phyloP scores from a whole-genome alignment of 768 basidiomycete species.

The Termitomyces sp. region DNA sequence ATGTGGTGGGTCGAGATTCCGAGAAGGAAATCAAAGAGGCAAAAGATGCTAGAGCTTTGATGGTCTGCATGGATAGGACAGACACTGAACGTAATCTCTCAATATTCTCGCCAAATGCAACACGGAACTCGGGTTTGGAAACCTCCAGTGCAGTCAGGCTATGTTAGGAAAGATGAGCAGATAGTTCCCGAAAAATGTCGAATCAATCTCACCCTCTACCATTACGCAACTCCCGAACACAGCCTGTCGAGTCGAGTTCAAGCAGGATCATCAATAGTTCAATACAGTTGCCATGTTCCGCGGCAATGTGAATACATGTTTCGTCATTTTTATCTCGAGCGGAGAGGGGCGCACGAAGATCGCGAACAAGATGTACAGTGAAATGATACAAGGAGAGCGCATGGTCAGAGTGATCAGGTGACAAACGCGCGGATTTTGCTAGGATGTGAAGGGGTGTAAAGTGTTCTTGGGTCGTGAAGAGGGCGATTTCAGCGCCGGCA shows the following conservation, averaged over 20 bases:
- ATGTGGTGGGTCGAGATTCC: slow-evolving; percentile 21
- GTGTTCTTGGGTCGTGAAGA: slow-evolving; percentile 61
- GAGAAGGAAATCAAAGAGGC: slow-evolving; percentile 45
- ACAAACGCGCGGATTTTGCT: slow-evolving; percentile 33
- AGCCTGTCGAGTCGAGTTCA: slow-evolving; percentile 53
- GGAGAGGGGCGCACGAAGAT: slow-evolving; percentile 63
- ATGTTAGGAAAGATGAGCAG: slow-evolving; percentile 17
- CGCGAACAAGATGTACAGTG: slow-evolving; percentile 59
- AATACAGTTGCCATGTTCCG: slow-evolving; percentile 63
- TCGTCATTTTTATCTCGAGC: slow-evolving; percentile 64
- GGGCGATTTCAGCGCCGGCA: slow-evolving; percentile 68
- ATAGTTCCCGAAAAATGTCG: background rate
- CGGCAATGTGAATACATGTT: slow-evolving; percentile 77
- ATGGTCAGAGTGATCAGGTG: slow-evolving; percentile 26
- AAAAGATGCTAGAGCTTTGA: slow-evolving; percentile 42
- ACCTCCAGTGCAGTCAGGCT: slow-evolving; percentile 67
- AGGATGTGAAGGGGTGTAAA: slow-evolving; percentile 68
- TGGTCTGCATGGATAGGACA: slow-evolving; percentile 48
- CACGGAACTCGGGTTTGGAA: slow-evolving; percentile 59
- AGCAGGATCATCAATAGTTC: slow-evolving; percentile 60
- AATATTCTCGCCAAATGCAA: slow-evolving; percentile 49
- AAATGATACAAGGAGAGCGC: slow-evolving; percentile 46
- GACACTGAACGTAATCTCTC: slow-evolving; percentile 45
- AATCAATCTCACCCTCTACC: slow-evolving; percentile 54
- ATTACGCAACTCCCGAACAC: slow-evolving; percentile 57